Conservation (phyloP, 176 grass and related monocot species). For the Cenchrus americanus region DNA sequence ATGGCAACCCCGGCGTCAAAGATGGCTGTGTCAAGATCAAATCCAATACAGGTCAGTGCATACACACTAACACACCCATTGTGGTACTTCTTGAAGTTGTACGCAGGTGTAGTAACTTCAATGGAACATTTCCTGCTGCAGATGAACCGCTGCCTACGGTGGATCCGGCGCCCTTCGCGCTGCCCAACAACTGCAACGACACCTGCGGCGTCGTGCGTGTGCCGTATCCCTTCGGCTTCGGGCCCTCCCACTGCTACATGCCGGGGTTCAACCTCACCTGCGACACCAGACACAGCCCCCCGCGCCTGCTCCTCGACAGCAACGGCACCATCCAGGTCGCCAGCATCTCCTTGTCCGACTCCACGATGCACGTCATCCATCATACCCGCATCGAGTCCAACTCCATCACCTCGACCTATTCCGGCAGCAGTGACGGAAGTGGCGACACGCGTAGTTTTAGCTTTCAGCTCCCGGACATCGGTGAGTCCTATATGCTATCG, state of each 20-base stretch:
- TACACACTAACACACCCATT: not conserved
- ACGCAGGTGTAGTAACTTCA: too few species aligned
- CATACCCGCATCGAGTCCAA: not conserved
- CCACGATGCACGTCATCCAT: not conserved
- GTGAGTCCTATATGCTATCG: not conserved
- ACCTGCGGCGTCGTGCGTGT: not conserved
- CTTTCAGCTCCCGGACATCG: not conserved
- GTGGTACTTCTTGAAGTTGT: too few species aligned
- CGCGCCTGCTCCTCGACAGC: not conserved
- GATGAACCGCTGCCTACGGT: not conserved
- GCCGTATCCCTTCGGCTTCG: not conserved
- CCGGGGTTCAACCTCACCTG: not conserved
- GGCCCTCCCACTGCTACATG: not conserved
- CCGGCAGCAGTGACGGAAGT: too few species aligned
- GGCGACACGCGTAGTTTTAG: too few species aligned
- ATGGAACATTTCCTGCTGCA: not conserved
- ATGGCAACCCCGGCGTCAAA: not conserved
- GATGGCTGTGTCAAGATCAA: not conserved
- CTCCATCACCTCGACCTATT: not conserved
- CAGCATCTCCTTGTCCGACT: not conserved
- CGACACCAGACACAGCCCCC: not conserved
- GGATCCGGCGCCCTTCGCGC: not conserved
- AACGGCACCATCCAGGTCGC: not conserved
- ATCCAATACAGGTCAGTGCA: not conserved
- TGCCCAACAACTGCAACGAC: not conserved